These are phyloP conservation scores for Globisporangium rhizosaccharum DNA, from an alignment of 352 stramenopile species.

Conservation along the genomic window DNA sequence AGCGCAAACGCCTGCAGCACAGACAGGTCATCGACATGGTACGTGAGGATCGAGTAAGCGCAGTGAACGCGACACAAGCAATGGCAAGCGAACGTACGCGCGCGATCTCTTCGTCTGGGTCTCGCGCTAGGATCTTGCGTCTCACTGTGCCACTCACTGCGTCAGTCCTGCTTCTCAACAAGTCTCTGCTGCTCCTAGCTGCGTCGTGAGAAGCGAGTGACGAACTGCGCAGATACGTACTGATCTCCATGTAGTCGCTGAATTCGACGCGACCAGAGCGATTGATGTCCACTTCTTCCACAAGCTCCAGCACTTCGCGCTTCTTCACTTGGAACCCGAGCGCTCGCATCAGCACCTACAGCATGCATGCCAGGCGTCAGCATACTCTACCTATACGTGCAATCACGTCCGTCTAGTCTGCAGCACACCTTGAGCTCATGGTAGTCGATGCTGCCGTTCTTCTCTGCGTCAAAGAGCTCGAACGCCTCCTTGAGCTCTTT, in stretches of 20 bases:
- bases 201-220: neutral
- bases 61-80: too few species aligned
- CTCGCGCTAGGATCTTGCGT: slow-evolving; percentile 73
- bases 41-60: neutral
- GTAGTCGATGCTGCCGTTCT: slow-evolving; percentile 87
- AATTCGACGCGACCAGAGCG: slow-evolving; percentile 84
- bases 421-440: slow-evolving; percentile 88
- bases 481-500: slow-evolving; percentile 92
- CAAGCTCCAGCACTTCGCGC: slow-evolving; percentile 81
- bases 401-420: neutral
- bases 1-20: slow-evolving; percentile 81
- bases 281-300: slow-evolving; percentile 87
- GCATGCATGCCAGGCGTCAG: neutral
- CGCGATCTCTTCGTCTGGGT: slow-evolving; percentile 91
- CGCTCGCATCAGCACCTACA: slow-evolving; percentile 85
- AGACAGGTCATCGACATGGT: neutral
- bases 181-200: neutral
- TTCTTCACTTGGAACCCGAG: slow-evolving; percentile 91
- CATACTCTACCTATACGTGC: neutral
- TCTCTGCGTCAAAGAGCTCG: slow-evolving; percentile 91
- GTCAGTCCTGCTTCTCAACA: neutral
- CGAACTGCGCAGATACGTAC: slow-evolving; percentile 25
- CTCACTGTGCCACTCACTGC: slow-evolving; percentile 35
- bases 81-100: slow-evolving; percentile 30
- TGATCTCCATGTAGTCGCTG: slow-evolving; percentile 91